Percentiles rank a stretch among this genome's conserved stretches.
Evolutionary conservation across 345 rosid genomes (phyloP).

Genomic region (Eutrema heterophyllum): DNA sequence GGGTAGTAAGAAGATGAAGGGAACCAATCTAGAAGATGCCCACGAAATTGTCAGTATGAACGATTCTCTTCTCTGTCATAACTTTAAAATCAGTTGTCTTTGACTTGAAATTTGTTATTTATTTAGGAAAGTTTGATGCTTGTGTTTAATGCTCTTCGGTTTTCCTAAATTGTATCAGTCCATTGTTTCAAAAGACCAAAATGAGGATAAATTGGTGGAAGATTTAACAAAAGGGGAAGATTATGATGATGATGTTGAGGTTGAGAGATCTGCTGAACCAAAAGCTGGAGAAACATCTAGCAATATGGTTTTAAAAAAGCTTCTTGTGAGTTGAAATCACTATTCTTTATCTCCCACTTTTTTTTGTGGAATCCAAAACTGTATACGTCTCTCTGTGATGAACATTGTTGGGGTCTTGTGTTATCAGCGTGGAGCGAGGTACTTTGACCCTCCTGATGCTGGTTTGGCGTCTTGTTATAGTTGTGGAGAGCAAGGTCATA

Average conservation of each 20-base stretch:
- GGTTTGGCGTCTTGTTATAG: conserved; percentile 69
- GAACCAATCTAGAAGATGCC: conserved; percentile 7
- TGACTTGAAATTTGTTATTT: not conserved
- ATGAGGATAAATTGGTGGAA: conserved; percentile 30
- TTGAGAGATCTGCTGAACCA: conserved; percentile 19
- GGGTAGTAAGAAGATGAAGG: conserved; percentile 37
- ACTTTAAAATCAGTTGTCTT: not conserved
- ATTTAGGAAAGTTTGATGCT: conserved; percentile 4
- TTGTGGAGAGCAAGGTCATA: conserved; percentile 92
- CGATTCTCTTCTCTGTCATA: not conserved
- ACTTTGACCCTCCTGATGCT: conserved; percentile 76
- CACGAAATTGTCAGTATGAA: conserved; percentile 39
- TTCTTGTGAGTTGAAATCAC: conserved; percentile 75
- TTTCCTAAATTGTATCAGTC: conserved; percentile 31
- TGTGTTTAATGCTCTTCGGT: not conserved
- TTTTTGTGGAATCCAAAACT: not conserved
- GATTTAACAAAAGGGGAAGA: conserved; percentile 30
- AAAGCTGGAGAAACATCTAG: conserved; percentile 37
- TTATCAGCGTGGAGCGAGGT: conserved; percentile 85
- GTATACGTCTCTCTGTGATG: not conserved
- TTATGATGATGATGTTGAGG: conserved; percentile 13
- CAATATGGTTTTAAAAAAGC: conserved; percentile 73
- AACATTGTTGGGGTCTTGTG: conserved; percentile 18
- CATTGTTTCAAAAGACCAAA: conserved; percentile 27
- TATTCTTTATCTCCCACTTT: not conserved